These are phyloP conservation scores for Orbilia oligospora DNA, from an alignment of 2,329 filamentous ascomycete species.

Conservation along the genomic window DNA sequence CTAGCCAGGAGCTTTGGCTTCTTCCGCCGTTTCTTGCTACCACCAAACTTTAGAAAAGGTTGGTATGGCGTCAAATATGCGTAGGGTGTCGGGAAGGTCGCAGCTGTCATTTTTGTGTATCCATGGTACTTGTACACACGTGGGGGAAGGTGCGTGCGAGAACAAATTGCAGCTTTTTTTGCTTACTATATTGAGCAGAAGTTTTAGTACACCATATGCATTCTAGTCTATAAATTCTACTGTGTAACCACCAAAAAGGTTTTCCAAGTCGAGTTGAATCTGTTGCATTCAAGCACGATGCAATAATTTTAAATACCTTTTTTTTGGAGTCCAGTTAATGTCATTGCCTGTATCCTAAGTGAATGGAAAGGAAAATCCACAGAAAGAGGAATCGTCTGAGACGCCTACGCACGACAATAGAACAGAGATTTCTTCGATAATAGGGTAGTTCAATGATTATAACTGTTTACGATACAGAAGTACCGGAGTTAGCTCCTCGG, in stretches of 20 bases:
- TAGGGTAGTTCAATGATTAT: not conserved
- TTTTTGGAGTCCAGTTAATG: too few relatives aligned
- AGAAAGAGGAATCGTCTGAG: too few relatives aligned
- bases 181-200: not conserved
- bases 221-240: not conserved
- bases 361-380: too few relatives aligned
- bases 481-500: not conserved
- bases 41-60: not conserved
- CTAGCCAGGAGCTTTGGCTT: not conserved
- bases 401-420: not conserved
- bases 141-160: not conserved
- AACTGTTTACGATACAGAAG: not conserved
- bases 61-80: slow-evolving; percentile 24
- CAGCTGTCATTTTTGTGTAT: slow-evolving; percentile 11
- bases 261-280: not conserved
- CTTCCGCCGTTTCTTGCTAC: not conserved
- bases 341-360: too few relatives aligned
- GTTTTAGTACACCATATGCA: not conserved
- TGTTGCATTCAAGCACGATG: not conserved
- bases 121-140: slow-evolving; percentile 21
- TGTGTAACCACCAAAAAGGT: not conserved
- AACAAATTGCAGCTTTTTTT: not conserved
- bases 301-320: not conserved
- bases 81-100: slow-evolving; percentile 4
- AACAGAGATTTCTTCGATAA: not conserved